Percentiles rank a stretch among this genome's conserved stretches.
Evolutionary conservation across 1,139 yeast genomes (phyloP).

Genomic region (Debaryomycetaceae sp.): DNA sequence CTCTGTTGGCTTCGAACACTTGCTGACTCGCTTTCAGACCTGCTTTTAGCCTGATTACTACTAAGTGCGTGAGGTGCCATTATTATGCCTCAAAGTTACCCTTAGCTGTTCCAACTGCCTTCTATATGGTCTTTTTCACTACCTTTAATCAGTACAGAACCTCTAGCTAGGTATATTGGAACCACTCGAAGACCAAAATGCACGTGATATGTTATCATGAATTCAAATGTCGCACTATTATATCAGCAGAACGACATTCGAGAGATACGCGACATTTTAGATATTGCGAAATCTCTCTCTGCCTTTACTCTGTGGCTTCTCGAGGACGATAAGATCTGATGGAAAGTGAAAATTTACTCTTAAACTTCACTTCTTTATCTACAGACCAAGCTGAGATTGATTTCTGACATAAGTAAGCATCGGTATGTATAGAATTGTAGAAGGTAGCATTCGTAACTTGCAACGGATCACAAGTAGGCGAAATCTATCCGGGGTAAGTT

Average conservation of each 20-base stretch:
- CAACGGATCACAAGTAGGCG: background rate
- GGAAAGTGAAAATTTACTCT: background rate
- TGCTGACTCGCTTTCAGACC: background rate
- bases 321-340: background rate
- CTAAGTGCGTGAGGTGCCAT: slow-evolving; percentile 13
- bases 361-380: too few species aligned
- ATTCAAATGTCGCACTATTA: background rate
- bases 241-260: background rate
- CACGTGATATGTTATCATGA: slow-evolving; percentile 13
- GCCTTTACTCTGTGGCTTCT: background rate
- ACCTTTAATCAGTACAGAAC: too few species aligned
- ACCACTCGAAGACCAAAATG: slow-evolving; percentile 4
- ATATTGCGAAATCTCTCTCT: background rate
- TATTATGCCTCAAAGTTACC: too few species aligned
- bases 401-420: too few species aligned
- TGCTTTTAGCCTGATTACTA: background rate
- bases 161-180: background rate
- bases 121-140: too few species aligned
- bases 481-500: background rate
- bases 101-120: too few species aligned
- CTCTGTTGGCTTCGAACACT: slow-evolving; percentile 20
- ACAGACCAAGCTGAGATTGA: too few species aligned
- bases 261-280: background rate
- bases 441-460: background rate
- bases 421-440: background rate